phyloP scores from a whole-genome alignment of 225 moss, liverwort and hornwort species.

The Rhytidiadelphus loreus region DNA sequence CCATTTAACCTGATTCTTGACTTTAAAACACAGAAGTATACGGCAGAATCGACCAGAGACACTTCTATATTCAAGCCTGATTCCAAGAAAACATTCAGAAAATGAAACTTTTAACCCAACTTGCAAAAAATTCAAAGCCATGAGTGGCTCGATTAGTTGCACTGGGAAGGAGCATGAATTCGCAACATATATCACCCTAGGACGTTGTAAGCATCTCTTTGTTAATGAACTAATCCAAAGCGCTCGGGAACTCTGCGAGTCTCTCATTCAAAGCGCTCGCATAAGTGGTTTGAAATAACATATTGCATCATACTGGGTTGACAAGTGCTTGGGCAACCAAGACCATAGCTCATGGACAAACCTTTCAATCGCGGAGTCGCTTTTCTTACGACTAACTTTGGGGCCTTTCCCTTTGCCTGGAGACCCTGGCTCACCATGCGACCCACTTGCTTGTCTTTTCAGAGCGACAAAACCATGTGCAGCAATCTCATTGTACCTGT shows the following conservation, averaged over 20 bases:
- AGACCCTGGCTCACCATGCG: constrained; percentile 20
- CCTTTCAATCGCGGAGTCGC: constrained; percentile 42
- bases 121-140: not conserved
- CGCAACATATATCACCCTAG: not conserved
- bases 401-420: constrained; percentile 20
- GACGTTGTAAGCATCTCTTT: not conserved
- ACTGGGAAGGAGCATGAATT: not conserved
- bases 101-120: not conserved
- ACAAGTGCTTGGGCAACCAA: not conserved
- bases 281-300: not conserved
- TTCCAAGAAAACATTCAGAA: not conserved
- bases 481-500: constrained; percentile 97
- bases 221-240: not conserved
- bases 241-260: not conserved
- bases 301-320: not conserved
- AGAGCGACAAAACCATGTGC: constrained; percentile 68
- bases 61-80: not conserved
- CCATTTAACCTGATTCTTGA: not conserved
- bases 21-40: not conserved
- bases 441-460: constrained; percentile 31
- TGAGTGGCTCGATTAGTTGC: not conserved
- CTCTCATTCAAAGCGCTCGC: not conserved
- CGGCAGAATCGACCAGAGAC: not conserved
- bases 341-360: not conserved
- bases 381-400: constrained; percentile 19